Conservation (phyloP, 2,329 filamentous ascomycete genomes). For the Aspergillus tanneri region DNA sequence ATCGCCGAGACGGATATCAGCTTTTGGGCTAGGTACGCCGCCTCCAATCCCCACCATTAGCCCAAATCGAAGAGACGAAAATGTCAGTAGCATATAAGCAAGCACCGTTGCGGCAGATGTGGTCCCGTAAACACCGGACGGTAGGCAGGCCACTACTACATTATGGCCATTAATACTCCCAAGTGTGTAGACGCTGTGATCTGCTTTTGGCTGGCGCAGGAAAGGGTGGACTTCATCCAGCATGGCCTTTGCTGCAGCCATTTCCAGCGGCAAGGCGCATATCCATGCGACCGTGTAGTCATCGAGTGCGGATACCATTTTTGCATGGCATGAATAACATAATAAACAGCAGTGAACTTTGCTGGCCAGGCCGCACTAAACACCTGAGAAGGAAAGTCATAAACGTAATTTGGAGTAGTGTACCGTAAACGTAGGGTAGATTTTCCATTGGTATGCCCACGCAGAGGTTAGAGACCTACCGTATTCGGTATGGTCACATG, state of each 20-base stretch:
- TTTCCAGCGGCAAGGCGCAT: constrained; percentile 20
- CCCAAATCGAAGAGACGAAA: not conserved
- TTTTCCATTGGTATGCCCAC: too few relatives aligned
- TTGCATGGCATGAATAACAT: too few relatives aligned
- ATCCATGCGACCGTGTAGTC: constrained; percentile 25
- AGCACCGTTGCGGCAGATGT: not conserved
- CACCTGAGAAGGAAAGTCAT: too few relatives aligned
- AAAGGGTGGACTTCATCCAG: constrained; percentile 18
- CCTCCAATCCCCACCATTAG: constrained; percentile 6
- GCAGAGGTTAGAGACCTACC: too few relatives aligned
- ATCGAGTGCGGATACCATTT: too few relatives aligned
- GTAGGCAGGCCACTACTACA: not conserved
- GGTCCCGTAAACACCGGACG: constrained; percentile 1
- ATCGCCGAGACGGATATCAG: not conserved
- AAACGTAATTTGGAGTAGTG: too few relatives aligned
- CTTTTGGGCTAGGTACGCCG: not conserved
- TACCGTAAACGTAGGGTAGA: too few relatives aligned
- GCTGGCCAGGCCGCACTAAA: not conserved
- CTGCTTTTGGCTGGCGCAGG: not conserved
- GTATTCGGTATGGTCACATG: too few relatives aligned
- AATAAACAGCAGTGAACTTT: not conserved
- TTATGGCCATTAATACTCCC: not conserved
- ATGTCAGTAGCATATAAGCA: not conserved
- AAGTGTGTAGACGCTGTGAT: not conserved
- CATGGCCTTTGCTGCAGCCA: constrained; percentile 23